These are phyloP conservation scores for Tetracentron sinense DNA, from an alignment of 164 flowering plant genomes.

Conservation along the genomic window DNA sequence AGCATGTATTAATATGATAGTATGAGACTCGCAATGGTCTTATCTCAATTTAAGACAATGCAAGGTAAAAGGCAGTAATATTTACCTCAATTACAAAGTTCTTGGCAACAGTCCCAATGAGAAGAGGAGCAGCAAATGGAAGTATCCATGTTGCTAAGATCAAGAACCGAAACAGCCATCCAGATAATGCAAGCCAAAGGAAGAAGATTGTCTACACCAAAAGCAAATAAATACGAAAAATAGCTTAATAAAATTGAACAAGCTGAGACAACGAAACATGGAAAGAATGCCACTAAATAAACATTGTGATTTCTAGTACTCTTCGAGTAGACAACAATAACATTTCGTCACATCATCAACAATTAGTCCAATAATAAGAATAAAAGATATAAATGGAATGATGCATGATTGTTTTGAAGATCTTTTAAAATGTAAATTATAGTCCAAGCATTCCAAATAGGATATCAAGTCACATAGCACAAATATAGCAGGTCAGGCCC, in stretches of 20 bases:
- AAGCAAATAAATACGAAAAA: not conserved
- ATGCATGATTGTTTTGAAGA: not conserved
- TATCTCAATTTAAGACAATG: not conserved
- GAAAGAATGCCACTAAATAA: constrained; percentile 7
- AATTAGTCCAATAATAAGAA: not conserved
- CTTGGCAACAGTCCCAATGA: constrained; percentile 78
- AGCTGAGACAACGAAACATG: not conserved
- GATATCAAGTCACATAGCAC: not conserved
- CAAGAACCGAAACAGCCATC: constrained; percentile 83
- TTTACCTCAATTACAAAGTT: constrained; percentile 78
- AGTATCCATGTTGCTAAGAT: constrained; percentile 75
- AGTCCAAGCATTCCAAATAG: too few relatives aligned
- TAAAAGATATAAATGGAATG: not conserved
- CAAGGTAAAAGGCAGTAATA: constrained; percentile 1
- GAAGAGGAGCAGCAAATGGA: constrained; percentile 91
- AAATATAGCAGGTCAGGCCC: not conserved
- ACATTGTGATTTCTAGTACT: not conserved
- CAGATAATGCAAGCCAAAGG: constrained; percentile 93
- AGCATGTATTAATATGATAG: too few relatives aligned
- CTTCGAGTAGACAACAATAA: not conserved
- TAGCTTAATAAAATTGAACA: not conserved
- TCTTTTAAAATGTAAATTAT: too few relatives aligned
- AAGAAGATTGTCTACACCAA: constrained; percentile 72
- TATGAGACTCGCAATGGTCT: not conserved
- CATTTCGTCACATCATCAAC: too few relatives aligned